phyloP scores from a whole-genome alignment of 139 green algal genomes.

The Chlamydomonas asymmetrica region DNA sequence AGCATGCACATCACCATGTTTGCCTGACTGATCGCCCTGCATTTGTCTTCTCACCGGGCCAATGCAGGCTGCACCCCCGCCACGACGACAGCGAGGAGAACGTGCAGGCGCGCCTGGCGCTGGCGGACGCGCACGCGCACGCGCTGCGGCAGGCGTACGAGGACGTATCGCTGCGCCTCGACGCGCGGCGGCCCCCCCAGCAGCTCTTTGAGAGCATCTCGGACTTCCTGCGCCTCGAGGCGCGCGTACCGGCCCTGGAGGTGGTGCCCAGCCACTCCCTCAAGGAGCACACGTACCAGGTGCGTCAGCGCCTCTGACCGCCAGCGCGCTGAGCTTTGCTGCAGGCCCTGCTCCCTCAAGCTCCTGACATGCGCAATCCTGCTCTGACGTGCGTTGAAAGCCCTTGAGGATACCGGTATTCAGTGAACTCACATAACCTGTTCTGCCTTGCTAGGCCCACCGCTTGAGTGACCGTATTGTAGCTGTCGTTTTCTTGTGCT shows the following conservation, averaged over 20 bases:
- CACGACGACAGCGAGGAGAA: slow-evolving; percentile 78
- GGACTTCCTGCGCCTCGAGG: slow-evolving; percentile 36
- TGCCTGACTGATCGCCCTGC: too few relatives aligned
- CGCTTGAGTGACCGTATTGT: slow-evolving; percentile 6
- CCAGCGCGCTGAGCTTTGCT: background rate
- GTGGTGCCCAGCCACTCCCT: slow-evolving; percentile 40
- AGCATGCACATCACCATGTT: too few relatives aligned
- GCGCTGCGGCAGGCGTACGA: slow-evolving; percentile 50
- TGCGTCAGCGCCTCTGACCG: slow-evolving; percentile 9
- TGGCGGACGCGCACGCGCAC: slow-evolving; percentile 55
- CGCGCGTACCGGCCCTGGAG: slow-evolving; percentile 28
- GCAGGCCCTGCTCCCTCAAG: too few relatives aligned
- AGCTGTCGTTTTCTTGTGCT: too few relatives aligned
- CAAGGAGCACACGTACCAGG: slow-evolving; percentile 51
- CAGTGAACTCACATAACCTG: too few relatives aligned
- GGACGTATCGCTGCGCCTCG: slow-evolving; percentile 45
- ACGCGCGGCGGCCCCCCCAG: slow-evolving; percentile 10
- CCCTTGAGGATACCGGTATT: too few relatives aligned
- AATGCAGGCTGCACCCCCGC: slow-evolving; percentile 29
- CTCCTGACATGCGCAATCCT: too few relatives aligned
- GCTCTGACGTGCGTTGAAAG: too few relatives aligned
- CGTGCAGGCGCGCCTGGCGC: slow-evolving; percentile 48
- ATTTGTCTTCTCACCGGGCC: too few relatives aligned
- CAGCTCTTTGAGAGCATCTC: slow-evolving; percentile 26
- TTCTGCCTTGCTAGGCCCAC: too few relatives aligned